phyloP scores from a whole-genome alignment of 2,329 filamentous ascomycete genomes.

The Aspergillus terreus region DNA sequence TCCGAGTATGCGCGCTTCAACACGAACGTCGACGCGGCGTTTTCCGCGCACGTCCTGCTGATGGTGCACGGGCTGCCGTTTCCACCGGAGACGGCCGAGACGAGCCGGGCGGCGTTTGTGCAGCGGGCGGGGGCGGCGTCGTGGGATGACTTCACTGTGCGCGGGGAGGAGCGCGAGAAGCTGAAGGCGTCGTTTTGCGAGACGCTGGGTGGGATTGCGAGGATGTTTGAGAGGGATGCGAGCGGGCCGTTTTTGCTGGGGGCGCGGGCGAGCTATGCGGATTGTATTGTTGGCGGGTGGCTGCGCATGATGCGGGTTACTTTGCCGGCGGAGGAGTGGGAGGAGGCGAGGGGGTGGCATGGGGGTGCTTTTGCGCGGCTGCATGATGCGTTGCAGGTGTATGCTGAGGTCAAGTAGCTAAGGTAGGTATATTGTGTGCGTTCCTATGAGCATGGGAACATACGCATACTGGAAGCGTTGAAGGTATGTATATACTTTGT shows the following conservation, averaged over 20 bases:
- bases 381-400: constrained; percentile 45
- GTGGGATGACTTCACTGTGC: constrained; percentile 39
- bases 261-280: constrained; percentile 47
- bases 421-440: not conserved
- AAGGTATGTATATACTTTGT: too few relatives aligned
- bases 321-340: constrained; percentile 47
- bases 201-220: constrained; percentile 42
- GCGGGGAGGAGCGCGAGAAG: constrained; percentile 39
- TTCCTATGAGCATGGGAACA: too few relatives aligned
- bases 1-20: constrained; percentile 52
- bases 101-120: constrained; percentile 46
- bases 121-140: constrained; percentile 42
- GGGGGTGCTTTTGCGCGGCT: constrained; percentile 49
- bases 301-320: constrained; percentile 44
- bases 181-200: constrained; percentile 39
- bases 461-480: too few relatives aligned
- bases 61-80: constrained; percentile 45
- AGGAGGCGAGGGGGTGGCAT: constrained; percentile 48
- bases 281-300: constrained; percentile 58
- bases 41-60: constrained; percentile 46
- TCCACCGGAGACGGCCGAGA: constrained; percentile 47
- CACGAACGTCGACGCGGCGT: constrained; percentile 51
- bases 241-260: constrained; percentile 51
- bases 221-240: constrained; percentile 37
- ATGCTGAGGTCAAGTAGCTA: constrained; percentile 30